Evolutionary conservation across 148 eudicot genomes (phyloP), one percentile per base, ranked within the genome.

Genomic region (Selenicereus undatus): DNA sequence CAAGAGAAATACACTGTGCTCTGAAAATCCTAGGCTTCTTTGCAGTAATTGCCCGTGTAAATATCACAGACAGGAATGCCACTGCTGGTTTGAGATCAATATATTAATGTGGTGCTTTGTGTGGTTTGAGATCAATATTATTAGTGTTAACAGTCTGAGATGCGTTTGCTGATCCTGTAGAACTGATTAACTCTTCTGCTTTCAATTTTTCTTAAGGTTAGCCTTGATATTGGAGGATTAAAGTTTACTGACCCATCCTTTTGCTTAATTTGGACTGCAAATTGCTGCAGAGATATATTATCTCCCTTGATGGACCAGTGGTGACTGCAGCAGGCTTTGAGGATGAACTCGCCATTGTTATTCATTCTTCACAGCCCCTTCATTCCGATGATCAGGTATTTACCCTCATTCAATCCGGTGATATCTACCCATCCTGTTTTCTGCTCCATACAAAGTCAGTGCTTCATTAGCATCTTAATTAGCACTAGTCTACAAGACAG

Each of bases 301-400:
- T 97, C 79, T 92, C 92, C 65, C 99, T 97, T 84, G 97, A 91
- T 76, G 98, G 99, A 30, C 99, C 95, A 81, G 98, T 92, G 74
- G 97, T 97, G 76, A 94, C 98, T 81, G 91, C 94, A 78, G 90
- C 89, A n/a, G 99, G 99, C 82, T 87, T 81, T 68, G 87, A 88
- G 84, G 92, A 94, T 82, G 88, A 91, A 89, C 95, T 97, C 76
- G 98, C 94, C 24, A 90, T 97, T 82, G 98, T 97, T 62, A 88
- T 90, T 74, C 99, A 94, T 84, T 83, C 90, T 80, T 92, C 97
- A 78, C 89, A 88, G 72, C 64, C 97, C 77, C 92, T 97, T 86
- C 91, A 91, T 76, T 88, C 92, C 70, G 86, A 89, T 87, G 98
- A 94, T 71, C 98, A 95, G 98, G 98, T 95, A 86, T 50, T 68